These are phyloP conservation scores for Silene vulgaris DNA, from an alignment of 179 eudicot genomes.

Conservation along the genomic window DNA sequence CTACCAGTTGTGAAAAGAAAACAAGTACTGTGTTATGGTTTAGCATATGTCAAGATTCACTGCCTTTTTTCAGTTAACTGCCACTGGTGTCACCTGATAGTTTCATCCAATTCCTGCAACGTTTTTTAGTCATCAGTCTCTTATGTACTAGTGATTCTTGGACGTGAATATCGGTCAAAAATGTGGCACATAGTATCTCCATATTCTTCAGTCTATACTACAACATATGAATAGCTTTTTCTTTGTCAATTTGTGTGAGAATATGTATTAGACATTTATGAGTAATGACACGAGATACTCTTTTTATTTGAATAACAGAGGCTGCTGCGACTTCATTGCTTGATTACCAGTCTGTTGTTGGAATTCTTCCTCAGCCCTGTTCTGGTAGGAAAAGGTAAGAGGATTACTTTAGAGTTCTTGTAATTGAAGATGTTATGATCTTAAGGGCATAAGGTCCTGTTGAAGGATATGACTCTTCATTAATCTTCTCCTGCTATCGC, in stretches of 20 bases:
- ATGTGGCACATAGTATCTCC: background rate
- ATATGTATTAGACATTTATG: background rate
- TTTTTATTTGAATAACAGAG: constrained; percentile 47
- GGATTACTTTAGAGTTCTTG: constrained; percentile 19
- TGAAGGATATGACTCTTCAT: background rate
- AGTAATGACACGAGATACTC: constrained; percentile 20
- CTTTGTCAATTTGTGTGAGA: background rate
- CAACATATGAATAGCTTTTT: background rate
- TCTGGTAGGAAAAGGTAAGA: constrained; percentile 71
- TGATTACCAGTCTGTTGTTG: constrained; percentile 64
- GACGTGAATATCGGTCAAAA: background rate
- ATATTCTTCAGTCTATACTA: background rate
- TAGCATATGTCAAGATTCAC: background rate
- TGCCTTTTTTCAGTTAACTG: background rate
- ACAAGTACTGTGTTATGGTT: background rate
- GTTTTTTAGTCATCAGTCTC: background rate
- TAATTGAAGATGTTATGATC: constrained; percentile 14
- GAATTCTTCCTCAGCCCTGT: constrained; percentile 87
- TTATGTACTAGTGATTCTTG: background rate
- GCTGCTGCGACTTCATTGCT: constrained; percentile 59
- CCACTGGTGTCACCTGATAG: background rate
- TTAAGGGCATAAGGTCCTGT: constrained; percentile 17
- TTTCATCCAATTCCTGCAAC: background rate
- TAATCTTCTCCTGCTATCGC: background rate
- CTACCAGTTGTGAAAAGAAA: background rate